Evolutionary conservation across 805 yeast species (phyloP).

Genomic region (Metschnikowia borealis): DNA sequence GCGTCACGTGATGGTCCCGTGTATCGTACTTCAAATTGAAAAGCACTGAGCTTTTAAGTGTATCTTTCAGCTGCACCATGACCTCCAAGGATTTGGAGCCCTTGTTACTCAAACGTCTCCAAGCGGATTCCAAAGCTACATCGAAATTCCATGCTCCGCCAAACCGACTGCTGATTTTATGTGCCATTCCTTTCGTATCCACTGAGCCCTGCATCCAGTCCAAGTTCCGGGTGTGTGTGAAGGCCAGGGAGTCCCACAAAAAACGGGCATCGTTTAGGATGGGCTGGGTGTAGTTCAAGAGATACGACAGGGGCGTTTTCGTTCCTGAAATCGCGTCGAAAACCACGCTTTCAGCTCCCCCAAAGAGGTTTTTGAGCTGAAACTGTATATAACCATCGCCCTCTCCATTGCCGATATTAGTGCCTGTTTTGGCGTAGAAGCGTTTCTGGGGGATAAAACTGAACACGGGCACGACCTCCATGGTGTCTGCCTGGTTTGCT

Average conservation of each 20-base stretch:
- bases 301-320: slow-evolving; percentile 47
- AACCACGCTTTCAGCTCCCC: slow-evolving; percentile 51
- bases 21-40: slow-evolving; percentile 42
- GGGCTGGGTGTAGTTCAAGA: slow-evolving; percentile 47
- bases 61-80: slow-evolving; percentile 40
- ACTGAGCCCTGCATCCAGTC: slow-evolving; percentile 51
- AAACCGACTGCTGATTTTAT: slow-evolving; percentile 37
- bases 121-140: slow-evolving; percentile 42
- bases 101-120: slow-evolving; percentile 31
- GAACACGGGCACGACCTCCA: slow-evolving; percentile 34
- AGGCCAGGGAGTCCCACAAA: slow-evolving; percentile 36
- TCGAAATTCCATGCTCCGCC: slow-evolving; percentile 44
- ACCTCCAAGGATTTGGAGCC: slow-evolving; percentile 29
- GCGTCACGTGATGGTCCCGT: slow-evolving; percentile 41
- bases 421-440: slow-evolving; percentile 85
- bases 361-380: slow-evolving; percentile 52
- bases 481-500: not conserved
- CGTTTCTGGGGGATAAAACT: slow-evolving; percentile 54
- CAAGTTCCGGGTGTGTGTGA: slow-evolving; percentile 41
- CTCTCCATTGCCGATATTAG: slow-evolving; percentile 94
- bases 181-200: slow-evolving; percentile 39
- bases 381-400: slow-evolving; percentile 90
- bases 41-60: slow-evolving; percentile 42
- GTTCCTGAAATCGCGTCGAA: slow-evolving; percentile 52
- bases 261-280: slow-evolving; percentile 38